Evolutionary conservation across 345 rosid genomes (phyloP).

Genomic region (Carallia brachiata): DNA sequence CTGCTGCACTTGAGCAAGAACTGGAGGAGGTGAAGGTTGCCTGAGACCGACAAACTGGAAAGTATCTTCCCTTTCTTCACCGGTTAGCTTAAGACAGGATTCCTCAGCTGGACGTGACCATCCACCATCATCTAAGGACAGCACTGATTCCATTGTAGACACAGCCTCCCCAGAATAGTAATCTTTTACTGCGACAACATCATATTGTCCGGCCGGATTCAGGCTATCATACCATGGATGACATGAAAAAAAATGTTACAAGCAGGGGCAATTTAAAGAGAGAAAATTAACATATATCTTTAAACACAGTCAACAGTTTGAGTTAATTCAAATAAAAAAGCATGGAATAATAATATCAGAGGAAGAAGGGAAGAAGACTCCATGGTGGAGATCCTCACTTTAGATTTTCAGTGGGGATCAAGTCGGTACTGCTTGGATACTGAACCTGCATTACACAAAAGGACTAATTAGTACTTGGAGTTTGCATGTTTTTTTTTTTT

Average conservation of each 20-base stretch:
- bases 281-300: constrained; percentile 1
- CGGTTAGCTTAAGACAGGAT: constrained; percentile 1
- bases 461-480: constrained; percentile 22
- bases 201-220: constrained; percentile 42
- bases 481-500: not conserved
- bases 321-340: not conserved
- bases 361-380: not conserved
- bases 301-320: not conserved
- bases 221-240: constrained; percentile 39
- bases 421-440: constrained; percentile 71
- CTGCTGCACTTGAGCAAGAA: constrained; percentile 79
- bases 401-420: constrained; percentile 43
- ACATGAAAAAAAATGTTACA: constrained; percentile 20
- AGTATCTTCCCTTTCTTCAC: constrained; percentile 51
- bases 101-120: constrained; percentile 62
- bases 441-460: constrained; percentile 52
- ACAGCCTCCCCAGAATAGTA: constrained; percentile 36
- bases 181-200: constrained; percentile 38
- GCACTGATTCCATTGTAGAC: constrained; percentile 72
- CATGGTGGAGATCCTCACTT: constrained; percentile 44
- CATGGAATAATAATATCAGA: not conserved
- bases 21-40: constrained; percentile 96
- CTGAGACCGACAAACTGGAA: constrained; percentile 68
- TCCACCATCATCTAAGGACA: constrained; percentile 90
- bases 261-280: constrained; percentile 14